Evolutionary conservation across 1,139 yeast genomes (phyloP), one percentile per base, ranked within the genome.

Genomic region (Taiozyma sp.): DNA sequence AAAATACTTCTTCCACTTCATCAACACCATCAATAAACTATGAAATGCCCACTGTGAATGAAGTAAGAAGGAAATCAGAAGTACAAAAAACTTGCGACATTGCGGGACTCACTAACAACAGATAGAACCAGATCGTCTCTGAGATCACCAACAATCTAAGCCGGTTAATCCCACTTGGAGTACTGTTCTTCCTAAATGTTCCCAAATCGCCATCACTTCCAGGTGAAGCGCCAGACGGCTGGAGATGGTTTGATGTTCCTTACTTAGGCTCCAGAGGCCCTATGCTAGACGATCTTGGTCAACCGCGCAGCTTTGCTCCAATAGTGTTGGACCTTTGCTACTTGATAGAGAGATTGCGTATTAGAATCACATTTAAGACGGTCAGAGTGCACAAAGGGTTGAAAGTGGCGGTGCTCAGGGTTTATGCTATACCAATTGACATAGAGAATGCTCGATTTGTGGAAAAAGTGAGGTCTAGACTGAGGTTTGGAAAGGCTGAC

Each of bases 231-330:
- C 67, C 70, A 1, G 75, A 68, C 60, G 76, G 68, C 0, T 83
- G 87, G 87, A 62, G 53, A 51, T 81, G 86, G 87, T 64, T 78
- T 29, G 81, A 79, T 56, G 60, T 67, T 4, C 72, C 73, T 1
- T 61, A 54, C 50, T 50, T 47, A 30, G 53, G 42, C 32, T 47
- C 49, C 35, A 51, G 19, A 56, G 60, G 54, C 58, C 65, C 30
- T 34, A 62, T 52, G 28, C 10, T 37, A 21, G 24, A 37, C 10
- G 14, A 11, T 11, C 14, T 9, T 37, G 41, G 41, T 2, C 24
- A 37, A 11, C 24, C 6, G 41, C 8, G 41, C 24, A 37, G 41
- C 41, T 19, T 43, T 4, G 48, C 61, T 2, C 46, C 47, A 19
- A 22, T 14, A 14, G 47, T 79, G 6, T 51, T 56, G 11, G 77